A percentile compares a stretch with the other conserved stretches of the same genome.
Evolutionary conservation across 179 eudicot genomes (phyloP).

Genomic region (Spinacia oleracea): DNA sequence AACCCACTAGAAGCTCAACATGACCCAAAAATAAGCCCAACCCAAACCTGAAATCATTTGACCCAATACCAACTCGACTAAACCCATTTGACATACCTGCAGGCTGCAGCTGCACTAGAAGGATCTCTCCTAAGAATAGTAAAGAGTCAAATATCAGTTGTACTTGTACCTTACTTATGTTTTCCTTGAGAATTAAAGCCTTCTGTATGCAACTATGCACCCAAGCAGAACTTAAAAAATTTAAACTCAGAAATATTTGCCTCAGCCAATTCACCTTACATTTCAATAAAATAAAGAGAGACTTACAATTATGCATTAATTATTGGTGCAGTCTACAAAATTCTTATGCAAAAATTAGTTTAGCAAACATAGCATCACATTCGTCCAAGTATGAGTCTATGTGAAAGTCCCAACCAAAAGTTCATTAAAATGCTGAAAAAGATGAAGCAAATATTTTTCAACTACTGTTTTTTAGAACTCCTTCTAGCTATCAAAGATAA

Average conservation of each 20-base stretch:
- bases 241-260: not conserved
- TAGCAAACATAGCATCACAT: not conserved
- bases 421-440: not conserved
- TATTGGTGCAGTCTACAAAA: not conserved
- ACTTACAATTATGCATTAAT: not conserved
- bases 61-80: not conserved
- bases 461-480: not conserved
- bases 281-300: not conserved
- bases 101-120: too few relatives aligned
- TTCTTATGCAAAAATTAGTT: not conserved
- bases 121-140: not conserved
- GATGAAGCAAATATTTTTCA: not conserved
- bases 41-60: not conserved
- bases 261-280: not conserved
- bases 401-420: not conserved
- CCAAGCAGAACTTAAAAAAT: not conserved
- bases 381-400: not conserved
- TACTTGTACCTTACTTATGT: not conserved
- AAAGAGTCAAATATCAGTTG: not conserved
- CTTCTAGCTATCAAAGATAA: not conserved
- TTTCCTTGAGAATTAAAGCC: not conserved
- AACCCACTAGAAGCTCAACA: not conserved
- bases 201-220: not conserved
- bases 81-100: not conserved
- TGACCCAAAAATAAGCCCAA: not conserved